Percentiles rank a stretch among this genome's conserved stretches.
phyloP scores from a whole-genome alignment of 768 basidiomycete genomes.

The Gloeopeniophorella convolvens region DNA sequence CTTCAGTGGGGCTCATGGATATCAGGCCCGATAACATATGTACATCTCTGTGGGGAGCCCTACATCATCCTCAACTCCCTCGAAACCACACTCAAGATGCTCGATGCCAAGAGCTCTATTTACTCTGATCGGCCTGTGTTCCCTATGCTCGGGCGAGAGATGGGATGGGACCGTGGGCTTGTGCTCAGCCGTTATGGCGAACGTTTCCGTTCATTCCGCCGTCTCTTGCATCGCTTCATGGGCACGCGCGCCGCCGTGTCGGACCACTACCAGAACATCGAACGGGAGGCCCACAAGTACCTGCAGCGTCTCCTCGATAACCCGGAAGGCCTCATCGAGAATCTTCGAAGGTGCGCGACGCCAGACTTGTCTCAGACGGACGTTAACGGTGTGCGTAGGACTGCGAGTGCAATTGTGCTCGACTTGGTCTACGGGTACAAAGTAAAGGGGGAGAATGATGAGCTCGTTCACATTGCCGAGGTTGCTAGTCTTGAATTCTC shows the following conservation, averaged over 20 bases:
- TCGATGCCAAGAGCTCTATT: slow-evolving; percentile 19
- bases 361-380: too few species aligned
- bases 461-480: slow-evolving; percentile 9
- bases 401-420: slow-evolving; percentile 21
- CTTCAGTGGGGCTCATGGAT: neutral
- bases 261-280: neutral
- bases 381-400: neutral
- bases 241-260: slow-evolving; percentile 5
- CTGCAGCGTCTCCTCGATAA: neutral
- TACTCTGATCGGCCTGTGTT: slow-evolving; percentile 17
- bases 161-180: slow-evolving; percentile 2
- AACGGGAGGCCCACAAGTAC: slow-evolving; percentile 4
- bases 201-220: neutral
- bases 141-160: neutral
- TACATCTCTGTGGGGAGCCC: neutral
- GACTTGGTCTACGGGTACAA: slow-evolving; percentile 24
- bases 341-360: slow-evolving; percentile 6
- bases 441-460: slow-evolving; percentile 17
- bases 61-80: neutral
- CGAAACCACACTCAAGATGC: slow-evolving; percentile 15
- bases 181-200: slow-evolving; percentile 6
- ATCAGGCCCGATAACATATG: neutral
- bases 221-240: neutral
- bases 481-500: neutral
- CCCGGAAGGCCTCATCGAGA: slow-evolving; percentile 5